phyloP scores from a whole-genome alignment of 2,329 filamentous ascomycete species.

The Diaporthe citriasiana region DNA sequence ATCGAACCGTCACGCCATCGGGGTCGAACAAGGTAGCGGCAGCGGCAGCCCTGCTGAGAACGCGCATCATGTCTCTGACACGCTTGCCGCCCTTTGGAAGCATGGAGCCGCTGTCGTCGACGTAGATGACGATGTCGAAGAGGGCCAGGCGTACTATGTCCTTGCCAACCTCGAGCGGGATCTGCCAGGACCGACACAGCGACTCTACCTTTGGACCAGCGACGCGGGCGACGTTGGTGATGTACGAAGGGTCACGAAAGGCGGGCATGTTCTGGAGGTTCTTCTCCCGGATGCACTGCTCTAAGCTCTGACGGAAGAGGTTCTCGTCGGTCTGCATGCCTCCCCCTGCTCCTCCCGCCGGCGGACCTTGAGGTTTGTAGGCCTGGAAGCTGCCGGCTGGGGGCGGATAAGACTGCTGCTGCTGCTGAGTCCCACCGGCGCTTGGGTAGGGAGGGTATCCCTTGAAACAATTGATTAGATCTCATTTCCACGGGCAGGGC shows the following conservation, averaged over 20 bases:
- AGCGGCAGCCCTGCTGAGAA: conserved; percentile 1
- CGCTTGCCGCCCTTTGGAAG: conserved; percentile 21
- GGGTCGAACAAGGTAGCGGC: conserved; percentile 13
- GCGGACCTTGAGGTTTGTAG: background rate
- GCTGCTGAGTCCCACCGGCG: background rate
- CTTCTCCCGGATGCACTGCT: conserved; percentile 27
- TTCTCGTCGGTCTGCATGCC: conserved; percentile 8
- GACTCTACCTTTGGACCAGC: conserved; percentile 12
- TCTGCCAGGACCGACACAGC: conserved; percentile 19
- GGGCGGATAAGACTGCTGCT: conserved; percentile 10
- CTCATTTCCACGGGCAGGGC: background rate
- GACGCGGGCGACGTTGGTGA: conserved; percentile 14
- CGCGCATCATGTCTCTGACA: conserved; percentile 18
- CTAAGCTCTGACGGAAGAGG: conserved; percentile 18
- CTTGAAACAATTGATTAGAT: background rate
- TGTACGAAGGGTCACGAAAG: conserved; percentile 18
- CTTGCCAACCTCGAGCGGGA: conserved; percentile 23
- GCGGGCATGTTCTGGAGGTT: conserved; percentile 25
- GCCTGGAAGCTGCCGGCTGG: conserved; percentile 8
- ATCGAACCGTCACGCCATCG: background rate
- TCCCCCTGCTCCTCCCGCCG: background rate
- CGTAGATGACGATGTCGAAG: conserved; percentile 27
- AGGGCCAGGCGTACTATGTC: conserved; percentile 14
- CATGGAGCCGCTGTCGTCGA: conserved; percentile 23
- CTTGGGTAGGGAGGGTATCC: conserved; percentile 4